phyloP scores from a whole-genome alignment of 2,329 filamentous ascomycete genomes.

The Lasiodiplodia sp. region DNA sequence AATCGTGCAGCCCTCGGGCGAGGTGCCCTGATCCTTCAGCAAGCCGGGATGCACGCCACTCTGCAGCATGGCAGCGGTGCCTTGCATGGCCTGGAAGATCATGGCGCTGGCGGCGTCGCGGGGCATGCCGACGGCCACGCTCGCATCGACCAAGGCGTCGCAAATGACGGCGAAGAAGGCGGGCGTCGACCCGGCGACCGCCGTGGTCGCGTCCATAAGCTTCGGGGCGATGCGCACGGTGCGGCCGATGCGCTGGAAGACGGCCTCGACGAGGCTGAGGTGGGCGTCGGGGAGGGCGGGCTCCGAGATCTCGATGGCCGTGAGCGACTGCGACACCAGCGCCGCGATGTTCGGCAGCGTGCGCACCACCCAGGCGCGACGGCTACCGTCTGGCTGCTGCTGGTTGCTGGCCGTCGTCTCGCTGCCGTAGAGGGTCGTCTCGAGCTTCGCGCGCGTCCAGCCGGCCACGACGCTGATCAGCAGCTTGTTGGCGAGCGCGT shows the following conservation, averaged over 20 bases:
- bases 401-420: conserved; percentile 25
- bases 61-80: conserved; percentile 41
- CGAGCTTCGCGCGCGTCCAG: conserved; percentile 53
- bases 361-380: conserved; percentile 47
- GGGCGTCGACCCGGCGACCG: conserved; percentile 41
- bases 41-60: conserved; percentile 40
- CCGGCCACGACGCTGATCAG: conserved; percentile 62
- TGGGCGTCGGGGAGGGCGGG: conserved; percentile 33
- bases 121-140: conserved; percentile 41
- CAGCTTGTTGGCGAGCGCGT: conserved; percentile 55
- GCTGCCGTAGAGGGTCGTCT: conserved; percentile 46
- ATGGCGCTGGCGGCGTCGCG: conserved; percentile 38
- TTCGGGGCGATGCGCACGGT: conserved; percentile 36
- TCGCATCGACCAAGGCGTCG: conserved; percentile 43
- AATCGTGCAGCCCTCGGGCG: conserved; percentile 44
- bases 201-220: conserved; percentile 42
- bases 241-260: conserved; percentile 38
- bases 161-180: conserved; percentile 44
- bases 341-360: conserved; percentile 57
- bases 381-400: neutral
- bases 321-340: conserved; percentile 53
- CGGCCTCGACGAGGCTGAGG: conserved; percentile 34
- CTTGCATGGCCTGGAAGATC: conserved; percentile 44
- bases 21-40: conserved; percentile 42
- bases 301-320: conserved; percentile 40